A percentile compares a stretch with the other conserved stretches of the same genome.
phyloP scores from a whole-genome alignment of 257 asterid species.

The Capsicum rhomboideum region DNA sequence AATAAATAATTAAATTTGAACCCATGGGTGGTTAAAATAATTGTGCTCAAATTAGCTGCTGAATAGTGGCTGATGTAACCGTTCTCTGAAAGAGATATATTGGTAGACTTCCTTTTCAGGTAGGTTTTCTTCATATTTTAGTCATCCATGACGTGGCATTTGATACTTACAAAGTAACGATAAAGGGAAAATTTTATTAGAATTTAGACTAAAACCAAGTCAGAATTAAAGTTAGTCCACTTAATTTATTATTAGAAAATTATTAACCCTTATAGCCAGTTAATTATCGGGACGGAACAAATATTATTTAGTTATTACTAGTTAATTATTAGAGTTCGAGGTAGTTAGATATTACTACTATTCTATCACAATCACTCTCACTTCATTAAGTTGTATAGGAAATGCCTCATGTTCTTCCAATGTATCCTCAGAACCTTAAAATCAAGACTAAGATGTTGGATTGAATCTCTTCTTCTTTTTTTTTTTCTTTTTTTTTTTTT shows the following conservation, averaged over 20 bases:
- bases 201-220: background rate
- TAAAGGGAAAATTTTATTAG: background rate
- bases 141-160: background rate
- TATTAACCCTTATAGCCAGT: background rate
- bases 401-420: too few relatives aligned
- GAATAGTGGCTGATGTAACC: background rate
- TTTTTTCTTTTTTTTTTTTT: too few relatives aligned
- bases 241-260: background rate
- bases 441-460: too few relatives aligned
- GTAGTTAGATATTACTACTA: background rate
- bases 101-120: background rate
- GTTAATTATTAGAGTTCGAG: background rate
- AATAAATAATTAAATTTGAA: background rate
- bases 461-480: too few relatives aligned
- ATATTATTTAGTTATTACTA: background rate
- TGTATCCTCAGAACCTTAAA: too few relatives aligned
- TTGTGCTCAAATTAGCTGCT: background rate
- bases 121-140: background rate
- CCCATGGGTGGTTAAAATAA: background rate
- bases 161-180: background rate
- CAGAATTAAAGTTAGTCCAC: background rate
- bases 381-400: too few relatives aligned
- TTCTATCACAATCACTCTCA: background rate
- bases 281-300: background rate
- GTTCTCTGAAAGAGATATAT: background rate